phyloP scores from a whole-genome alignment of 768 basidiomycete genomes.

The Mycena belliarum region DNA sequence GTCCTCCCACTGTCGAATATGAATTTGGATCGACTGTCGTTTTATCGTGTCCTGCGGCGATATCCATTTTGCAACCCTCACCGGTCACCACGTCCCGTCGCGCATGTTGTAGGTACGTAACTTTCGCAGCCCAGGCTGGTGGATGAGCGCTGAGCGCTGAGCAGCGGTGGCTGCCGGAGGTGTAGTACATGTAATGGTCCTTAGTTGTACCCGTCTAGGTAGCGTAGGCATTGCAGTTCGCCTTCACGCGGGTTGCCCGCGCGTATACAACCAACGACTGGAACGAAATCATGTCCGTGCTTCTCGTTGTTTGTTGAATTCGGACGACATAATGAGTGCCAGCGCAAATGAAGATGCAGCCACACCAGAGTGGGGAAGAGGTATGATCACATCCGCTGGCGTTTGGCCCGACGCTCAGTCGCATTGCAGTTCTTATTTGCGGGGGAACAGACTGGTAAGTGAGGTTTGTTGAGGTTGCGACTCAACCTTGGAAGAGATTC shows the following conservation, averaged over 20 bases:
- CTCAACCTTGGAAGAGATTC: conserved; percentile 31
- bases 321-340: conserved; percentile 10
- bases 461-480: conserved; percentile 14
- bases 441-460: conserved; percentile 88
- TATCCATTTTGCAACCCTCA: too few species aligned
- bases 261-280: too few species aligned
- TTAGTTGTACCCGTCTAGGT: not conserved
- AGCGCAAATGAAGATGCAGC: not conserved
- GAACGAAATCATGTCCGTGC: conserved; percentile 5
- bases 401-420: not conserved
- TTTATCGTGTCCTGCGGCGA: too few species aligned
- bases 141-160: too few species aligned
- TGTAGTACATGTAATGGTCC: too few species aligned
- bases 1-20: too few species aligned
- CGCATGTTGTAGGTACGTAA: too few species aligned
- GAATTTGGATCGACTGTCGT: too few species aligned
- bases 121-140: too few species aligned
- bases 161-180: too few species aligned
- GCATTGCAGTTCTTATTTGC: conserved; percentile 67
- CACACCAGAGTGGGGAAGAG: conserved; percentile 26
- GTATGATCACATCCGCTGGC: conserved; percentile 20
- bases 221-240: not conserved
- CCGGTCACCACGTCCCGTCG: too few species aligned
- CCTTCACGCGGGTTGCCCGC: not conserved
- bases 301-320: conserved; percentile 12